A percentile compares a stretch with the other conserved stretches of the same genome.
These are phyloP conservation scores for Sclerotinia spermophila DNA, from an alignment of 2,329 filamentous ascomycete genomes.

Conservation along the genomic window DNA sequence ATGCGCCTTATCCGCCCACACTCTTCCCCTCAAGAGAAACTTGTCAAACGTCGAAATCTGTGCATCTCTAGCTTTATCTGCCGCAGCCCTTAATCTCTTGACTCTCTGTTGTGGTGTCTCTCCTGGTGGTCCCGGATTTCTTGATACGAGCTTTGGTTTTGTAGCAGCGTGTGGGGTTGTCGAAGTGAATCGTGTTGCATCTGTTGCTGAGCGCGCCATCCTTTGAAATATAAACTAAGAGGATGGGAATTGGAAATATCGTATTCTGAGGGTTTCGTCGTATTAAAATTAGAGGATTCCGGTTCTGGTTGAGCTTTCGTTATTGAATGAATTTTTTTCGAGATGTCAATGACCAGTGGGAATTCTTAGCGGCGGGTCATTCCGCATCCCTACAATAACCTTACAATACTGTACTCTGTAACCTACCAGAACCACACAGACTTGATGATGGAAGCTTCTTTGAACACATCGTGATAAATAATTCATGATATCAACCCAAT, in stretches of 20 bases:
- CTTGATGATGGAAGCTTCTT: background rate
- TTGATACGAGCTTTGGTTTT: slow-evolving; percentile 43
- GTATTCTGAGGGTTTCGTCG: slow-evolving; percentile 12
- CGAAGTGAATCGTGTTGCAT: slow-evolving; percentile 75
- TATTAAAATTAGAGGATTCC: slow-evolving; percentile 26
- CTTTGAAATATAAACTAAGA: background rate
- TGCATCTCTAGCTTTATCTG: slow-evolving; percentile 35
- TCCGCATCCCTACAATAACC: slow-evolving; percentile 22
- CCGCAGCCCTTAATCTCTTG: slow-evolving; percentile 37
- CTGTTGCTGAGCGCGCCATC: slow-evolving; percentile 65
- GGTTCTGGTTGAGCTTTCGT: background rate
- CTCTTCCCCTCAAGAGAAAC: slow-evolving; percentile 34
- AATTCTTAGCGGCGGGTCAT: slow-evolving; percentile 28
- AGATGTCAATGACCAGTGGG: slow-evolving; percentile 22
- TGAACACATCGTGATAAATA: background rate
- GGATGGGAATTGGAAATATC: background rate
- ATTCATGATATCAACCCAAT: background rate
- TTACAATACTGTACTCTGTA: too few species aligned
- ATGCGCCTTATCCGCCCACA: slow-evolving; percentile 39
- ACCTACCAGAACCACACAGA: too few species aligned
- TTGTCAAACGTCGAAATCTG: slow-evolving; percentile 36
- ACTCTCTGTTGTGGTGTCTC: slow-evolving; percentile 40
- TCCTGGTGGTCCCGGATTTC: slow-evolving; percentile 28
- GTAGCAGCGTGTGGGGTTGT: slow-evolving; percentile 67
- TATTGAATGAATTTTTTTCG: slow-evolving; percentile 32